phyloP scores from a whole-genome alignment of 805 yeast genomes.

The Alloascoidea africana region DNA sequence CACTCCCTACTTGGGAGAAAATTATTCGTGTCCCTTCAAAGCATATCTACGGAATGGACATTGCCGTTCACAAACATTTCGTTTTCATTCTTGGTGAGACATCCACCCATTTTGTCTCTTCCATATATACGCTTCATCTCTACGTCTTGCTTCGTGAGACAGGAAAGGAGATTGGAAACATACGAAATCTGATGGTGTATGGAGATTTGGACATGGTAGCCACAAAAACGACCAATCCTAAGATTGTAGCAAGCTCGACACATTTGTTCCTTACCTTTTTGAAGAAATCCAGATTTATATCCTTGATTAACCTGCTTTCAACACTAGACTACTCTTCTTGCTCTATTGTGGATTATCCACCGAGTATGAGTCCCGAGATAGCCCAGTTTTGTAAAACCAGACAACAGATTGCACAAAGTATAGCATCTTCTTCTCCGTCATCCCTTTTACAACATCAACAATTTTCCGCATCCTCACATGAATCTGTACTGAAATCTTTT shows the following conservation, averaged over 20 bases:
- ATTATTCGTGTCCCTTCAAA: background rate
- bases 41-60: background rate
- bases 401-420: background rate
- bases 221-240: background rate
- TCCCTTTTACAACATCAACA: too few species aligned
- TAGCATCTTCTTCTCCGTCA: too few species aligned
- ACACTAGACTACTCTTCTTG: background rate
- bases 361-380: background rate
- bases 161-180: background rate
- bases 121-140: background rate
- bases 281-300: background rate
- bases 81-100: background rate
- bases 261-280: background rate
- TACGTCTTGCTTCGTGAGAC: background rate
- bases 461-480: background rate
- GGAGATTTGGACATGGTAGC: background rate
- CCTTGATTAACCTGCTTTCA: background rate
- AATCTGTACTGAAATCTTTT: background rate
- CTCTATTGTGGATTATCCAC: background rate
- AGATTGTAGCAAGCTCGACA: background rate
- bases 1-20: background rate
- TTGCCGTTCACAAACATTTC: background rate
- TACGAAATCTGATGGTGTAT: background rate
- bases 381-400: background rate
- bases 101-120: background rate